A percentile compares a stretch with the other conserved stretches of the same genome.
Conservation (phyloP, 305 asterid genomes). For the Solanum hybrid region DNA sequence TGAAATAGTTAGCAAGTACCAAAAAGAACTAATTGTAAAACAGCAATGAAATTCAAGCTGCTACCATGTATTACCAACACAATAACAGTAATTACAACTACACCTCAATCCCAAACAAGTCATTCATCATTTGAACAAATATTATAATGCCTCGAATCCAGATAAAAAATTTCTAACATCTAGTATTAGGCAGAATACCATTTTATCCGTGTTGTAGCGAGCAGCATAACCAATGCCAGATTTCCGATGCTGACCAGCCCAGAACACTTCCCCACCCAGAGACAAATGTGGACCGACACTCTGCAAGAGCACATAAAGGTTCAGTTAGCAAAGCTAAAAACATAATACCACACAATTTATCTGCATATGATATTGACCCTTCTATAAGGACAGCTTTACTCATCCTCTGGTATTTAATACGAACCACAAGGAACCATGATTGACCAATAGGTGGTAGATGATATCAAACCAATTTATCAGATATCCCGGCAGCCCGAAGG, state of each 20-base stretch:
- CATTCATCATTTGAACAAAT: neutral
- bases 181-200: slow-evolving; percentile 35
- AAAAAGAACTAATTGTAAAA: neutral
- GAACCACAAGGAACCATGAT: slow-evolving; percentile 2
- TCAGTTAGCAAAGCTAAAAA: neutral
- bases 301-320: slow-evolving; percentile 4
- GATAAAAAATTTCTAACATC: neutral
- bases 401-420: neutral
- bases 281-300: slow-evolving; percentile 59
- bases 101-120: neutral
- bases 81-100: neutral
- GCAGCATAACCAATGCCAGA: slow-evolving; percentile 87
- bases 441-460: neutral
- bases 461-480: neutral
- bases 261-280: slow-evolving; percentile 89
- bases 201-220: slow-evolving; percentile 84
- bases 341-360: neutral
- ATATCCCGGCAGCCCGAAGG: neutral
- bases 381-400: neutral
- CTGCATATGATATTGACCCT: neutral
- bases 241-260: slow-evolving; percentile 96
- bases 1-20: neutral
- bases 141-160: neutral
- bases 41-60: neutral
- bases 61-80: neutral